Evolutionary conservation across 176 grass and related monocot species (phyloP).

Genomic region (Ensete ventricosum): DNA sequence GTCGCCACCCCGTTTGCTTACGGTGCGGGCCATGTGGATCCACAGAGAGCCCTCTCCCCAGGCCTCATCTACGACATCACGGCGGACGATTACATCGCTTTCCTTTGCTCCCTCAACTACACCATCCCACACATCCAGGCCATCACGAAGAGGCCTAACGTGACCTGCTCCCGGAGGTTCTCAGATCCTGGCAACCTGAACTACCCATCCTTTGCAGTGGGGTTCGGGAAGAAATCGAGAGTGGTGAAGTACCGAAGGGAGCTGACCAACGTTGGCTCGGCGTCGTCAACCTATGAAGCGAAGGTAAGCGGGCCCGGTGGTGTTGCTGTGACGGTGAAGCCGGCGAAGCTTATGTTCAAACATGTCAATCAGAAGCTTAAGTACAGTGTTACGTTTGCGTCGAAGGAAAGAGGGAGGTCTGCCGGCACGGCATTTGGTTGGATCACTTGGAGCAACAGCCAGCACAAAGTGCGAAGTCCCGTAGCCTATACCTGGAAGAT

Average conservation of each 20-base stretch:
- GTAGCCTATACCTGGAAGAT: constrained; percentile 62
- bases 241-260: constrained; percentile 55
- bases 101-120: constrained; percentile 87
- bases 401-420: constrained; percentile 22
- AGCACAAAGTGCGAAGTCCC: constrained; percentile 51
- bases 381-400: constrained; percentile 60
- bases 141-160: constrained; percentile 56
- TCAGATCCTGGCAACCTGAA: constrained; percentile 72
- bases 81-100: constrained; percentile 54
- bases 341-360: constrained; percentile 53
- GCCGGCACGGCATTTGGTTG: constrained; percentile 52
- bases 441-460: constrained; percentile 56
- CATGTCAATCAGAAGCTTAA: constrained; percentile 55
- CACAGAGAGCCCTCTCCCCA: constrained; percentile 71
- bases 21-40: constrained; percentile 79
- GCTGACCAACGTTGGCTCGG: constrained; percentile 65
- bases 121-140: constrained; percentile 52
- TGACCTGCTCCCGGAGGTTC: constrained; percentile 42
- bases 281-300: constrained; percentile 45
- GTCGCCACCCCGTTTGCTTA: constrained; percentile 59
- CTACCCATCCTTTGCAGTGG: constrained; percentile 77
- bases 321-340: constrained; percentile 45
- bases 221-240: constrained; percentile 36
- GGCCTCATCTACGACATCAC: constrained; percentile 78
- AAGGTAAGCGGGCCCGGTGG: constrained; percentile 44